Evolutionary conservation across 225 moss, liverwort and hornwort species (phyloP), one percentile per base, ranked within the genome.

Genomic region (Polytrichum commune): DNA sequence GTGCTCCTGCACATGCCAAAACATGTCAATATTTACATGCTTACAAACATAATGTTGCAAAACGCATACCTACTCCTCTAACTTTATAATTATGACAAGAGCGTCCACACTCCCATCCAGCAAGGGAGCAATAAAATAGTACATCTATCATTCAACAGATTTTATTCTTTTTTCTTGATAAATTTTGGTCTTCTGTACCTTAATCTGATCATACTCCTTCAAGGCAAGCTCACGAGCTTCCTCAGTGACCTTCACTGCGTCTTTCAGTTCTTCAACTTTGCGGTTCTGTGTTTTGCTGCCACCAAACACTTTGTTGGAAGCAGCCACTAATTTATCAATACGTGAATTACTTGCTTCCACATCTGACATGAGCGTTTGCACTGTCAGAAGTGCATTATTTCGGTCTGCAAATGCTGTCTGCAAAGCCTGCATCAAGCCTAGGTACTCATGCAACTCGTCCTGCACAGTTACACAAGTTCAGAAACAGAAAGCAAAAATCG

Each of bases 391-490:
- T 20, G 97, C 92, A 76, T 91, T 93, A 8, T 87, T 80, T 54
- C 95, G 94, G 71, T 98, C 97, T 25, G 83, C 55, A 69, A 90
- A 93, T 54, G 95, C 88, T 68, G 86, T 77, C 71, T 95, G 92
- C 72, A 98, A 72, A 35, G 95, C 90, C 82, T 98, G 95, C 97
- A 98, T 98, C 29, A 98, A 85, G 20, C 92, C 95, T 57, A 98
- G 78, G 83, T 98, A 94, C 81, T 95, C 97, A 66, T 98, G 97
- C 86, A 98, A 79, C 79, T 98, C 95, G 69, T 98, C 93, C 96
- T 96, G 93, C 72, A 75, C 77, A 53, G 75, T 18, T n/a, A 13
- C 72, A 63, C n/a, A 63, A 23, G 13, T 46, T 16, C 46, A 46
- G 46, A 46, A 46, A 13, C 46, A 46, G 13, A 46, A 46, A 13